These are phyloP conservation scores for Microdochium bolleyi DNA, from an alignment of 2,329 filamentous ascomycete genomes.

Conservation along the genomic window DNA sequence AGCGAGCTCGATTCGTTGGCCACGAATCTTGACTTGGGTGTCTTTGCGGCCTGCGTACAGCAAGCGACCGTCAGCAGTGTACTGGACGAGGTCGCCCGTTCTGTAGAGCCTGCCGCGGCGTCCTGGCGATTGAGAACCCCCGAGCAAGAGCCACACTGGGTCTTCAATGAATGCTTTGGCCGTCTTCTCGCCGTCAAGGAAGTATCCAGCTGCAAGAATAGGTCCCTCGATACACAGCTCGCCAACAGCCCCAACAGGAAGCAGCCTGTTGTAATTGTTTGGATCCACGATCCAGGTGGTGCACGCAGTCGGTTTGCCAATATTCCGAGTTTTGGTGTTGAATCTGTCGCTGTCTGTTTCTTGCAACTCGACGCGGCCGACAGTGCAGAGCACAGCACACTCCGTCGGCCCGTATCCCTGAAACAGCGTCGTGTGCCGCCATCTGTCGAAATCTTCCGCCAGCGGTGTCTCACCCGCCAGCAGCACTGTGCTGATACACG, in stretches of 20 bases:
- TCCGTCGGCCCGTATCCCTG: conserved; percentile 4
- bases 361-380: background rate
- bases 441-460: background rate
- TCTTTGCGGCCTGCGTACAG: conserved; percentile 6
- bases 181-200: conserved; percentile 21
- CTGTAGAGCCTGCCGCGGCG: conserved; percentile 1
- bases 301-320: background rate
- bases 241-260: conserved; percentile 15
- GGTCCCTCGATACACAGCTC: conserved; percentile 22
- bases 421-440: background rate
- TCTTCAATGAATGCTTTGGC: conserved; percentile 16
- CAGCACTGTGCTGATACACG: background rate
- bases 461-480: background rate
- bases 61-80: conserved; percentile 7
- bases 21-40: conserved; percentile 22
- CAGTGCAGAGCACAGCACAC: conserved; percentile 2
- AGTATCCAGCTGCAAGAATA: conserved; percentile 21
- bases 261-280: conserved; percentile 19
- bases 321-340: background rate
- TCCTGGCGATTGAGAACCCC: background rate
- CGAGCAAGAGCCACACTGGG: conserved; percentile 3
- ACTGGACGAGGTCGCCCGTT: background rate
- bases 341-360: background rate
- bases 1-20: conserved; percentile 21
- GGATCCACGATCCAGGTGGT: conserved; percentile 25